These are phyloP conservation scores for Juncus inflexus DNA, from an alignment of 176 grass and related monocot genomes.

Conservation along the genomic window DNA sequence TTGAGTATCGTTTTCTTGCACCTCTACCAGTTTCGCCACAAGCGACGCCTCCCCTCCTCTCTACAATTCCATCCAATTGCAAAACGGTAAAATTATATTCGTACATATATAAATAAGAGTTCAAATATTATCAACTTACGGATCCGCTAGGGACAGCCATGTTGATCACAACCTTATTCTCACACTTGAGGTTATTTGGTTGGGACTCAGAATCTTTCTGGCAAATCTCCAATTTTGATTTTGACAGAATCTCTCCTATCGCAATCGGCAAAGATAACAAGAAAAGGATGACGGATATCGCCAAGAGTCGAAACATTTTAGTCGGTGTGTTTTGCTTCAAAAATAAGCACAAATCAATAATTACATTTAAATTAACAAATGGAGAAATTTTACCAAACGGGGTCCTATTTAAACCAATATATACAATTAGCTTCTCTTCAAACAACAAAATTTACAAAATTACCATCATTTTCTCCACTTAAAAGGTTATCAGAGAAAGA, in stretches of 20 bases:
- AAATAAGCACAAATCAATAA: no score
- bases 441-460: no score
- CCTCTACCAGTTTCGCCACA: constrained; percentile 53
- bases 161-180: constrained; percentile 60
- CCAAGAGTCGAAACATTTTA: constrained; percentile 9
- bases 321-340: no score
- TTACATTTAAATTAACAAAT: no score
- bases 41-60: constrained; percentile 71
- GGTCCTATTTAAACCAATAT: no score
- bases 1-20: constrained; percentile 43
- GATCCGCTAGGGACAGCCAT: constrained; percentile 57
- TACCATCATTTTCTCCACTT: no score
- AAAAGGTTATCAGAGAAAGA: no score
- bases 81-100: neutral
- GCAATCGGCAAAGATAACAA: neutral
- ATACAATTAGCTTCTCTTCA: no score
- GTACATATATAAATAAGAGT: neutral
- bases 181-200: constrained; percentile 44
- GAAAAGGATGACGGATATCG: neutral
- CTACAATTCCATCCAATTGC: constrained; percentile 26
- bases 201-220: constrained; percentile 27
- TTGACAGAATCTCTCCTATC: constrained; percentile 56
- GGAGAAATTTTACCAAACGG: no score
- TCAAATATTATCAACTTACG: constrained; percentile 21
- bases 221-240: constrained; percentile 56